These are phyloP conservation scores for Podaxis pistillaris DNA, from an alignment of 768 basidiomycete species.

Conservation along the genomic window DNA sequence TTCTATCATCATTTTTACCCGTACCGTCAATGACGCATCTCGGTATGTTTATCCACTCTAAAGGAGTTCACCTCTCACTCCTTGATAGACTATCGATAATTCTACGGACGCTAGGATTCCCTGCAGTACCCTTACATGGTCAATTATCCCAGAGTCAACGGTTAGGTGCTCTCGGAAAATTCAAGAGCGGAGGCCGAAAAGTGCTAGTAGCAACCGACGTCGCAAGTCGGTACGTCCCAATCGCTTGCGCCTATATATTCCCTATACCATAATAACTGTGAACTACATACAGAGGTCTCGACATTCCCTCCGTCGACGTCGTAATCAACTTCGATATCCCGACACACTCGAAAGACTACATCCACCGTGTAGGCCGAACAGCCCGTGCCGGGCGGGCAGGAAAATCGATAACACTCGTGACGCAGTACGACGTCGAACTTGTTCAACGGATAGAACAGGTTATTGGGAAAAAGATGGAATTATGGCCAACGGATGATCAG, in stretches of 20 bases:
- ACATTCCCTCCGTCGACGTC: conserved; percentile 93
- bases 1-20: conserved; percentile 93
- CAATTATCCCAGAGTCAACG: conserved; percentile 93
- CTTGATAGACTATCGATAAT: conserved; percentile 75
- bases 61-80: conserved; percentile 1
- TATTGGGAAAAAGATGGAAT: conserved; percentile 87
- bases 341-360: conserved; percentile 98
- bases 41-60: conserved; percentile 37
- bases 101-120: conserved; percentile 86
- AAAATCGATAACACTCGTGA: conserved; percentile 95
- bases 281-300: conserved; percentile 65
- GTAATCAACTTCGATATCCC: conserved; percentile 99
- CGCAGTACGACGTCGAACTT: conserved; percentile 97
- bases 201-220: conserved; percentile 96
- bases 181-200: conserved; percentile 90
- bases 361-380: conserved; percentile 96
- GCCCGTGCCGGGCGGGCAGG: conserved; percentile 97
- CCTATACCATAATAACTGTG: not conserved
- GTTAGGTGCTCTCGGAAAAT: conserved; percentile 89
- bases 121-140: conserved; percentile 94
- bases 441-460: conserved; percentile 93
- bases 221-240: conserved; percentile 71
- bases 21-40: conserved; percentile 93
- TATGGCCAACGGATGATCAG: conserved; percentile 84
- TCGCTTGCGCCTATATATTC: not conserved